Base-by-base conservation (phyloP, 2,329 filamentous ascomycete species). In the Dichotomopilus funicola region DNA sequence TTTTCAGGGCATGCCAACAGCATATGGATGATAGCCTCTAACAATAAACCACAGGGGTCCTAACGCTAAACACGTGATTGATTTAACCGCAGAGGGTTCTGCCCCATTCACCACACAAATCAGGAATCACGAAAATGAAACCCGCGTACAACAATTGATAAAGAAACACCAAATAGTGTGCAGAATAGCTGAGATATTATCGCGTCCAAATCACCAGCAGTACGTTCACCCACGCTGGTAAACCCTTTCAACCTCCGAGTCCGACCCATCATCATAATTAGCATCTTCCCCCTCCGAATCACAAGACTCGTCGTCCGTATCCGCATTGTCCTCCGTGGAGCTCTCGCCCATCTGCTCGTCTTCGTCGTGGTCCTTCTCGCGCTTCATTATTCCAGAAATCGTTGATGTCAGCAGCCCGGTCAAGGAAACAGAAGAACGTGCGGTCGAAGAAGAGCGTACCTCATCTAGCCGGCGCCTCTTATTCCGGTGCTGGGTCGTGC, bases 201-300 rank as follows among this genome's bases (percentile, higher is more conserved):
- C 19, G 19, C 19, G 2, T 2, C 19, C 3, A 27, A 13, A 42
- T 9, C 10, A 8, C 5, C 11, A 42, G 6, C 11, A n/a, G 11
- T 10, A 12, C 13, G 6, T n/a, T 13, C 12, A 42, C 40, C 6
- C 6, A 6, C 6, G 12, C 11, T 37, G 34, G 35, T 52, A 52
- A 9, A 52, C 8, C 7, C 6, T 42, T 33, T 48, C 49, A 13
- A 45, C 11, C 10, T 59, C 51, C 11, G 35, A 12, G 35, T 59
- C 51, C 3, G 40, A 55, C 2, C 38, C 54, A 51, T 57, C 37
- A 37, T 59, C 57, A 31, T 59, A 59, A 2, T 43, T 31, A 4
- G 5, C n/a, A 36, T 59, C 57, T 8, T 52, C 43, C 40, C 50
- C 57, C 34, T 53, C 54, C 27, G 48, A 52, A 1, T n/a, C n/a